Evolutionary conservation across 352 stramenopile species (phyloP).

Genomic region (Pythium plurisporium): DNA sequence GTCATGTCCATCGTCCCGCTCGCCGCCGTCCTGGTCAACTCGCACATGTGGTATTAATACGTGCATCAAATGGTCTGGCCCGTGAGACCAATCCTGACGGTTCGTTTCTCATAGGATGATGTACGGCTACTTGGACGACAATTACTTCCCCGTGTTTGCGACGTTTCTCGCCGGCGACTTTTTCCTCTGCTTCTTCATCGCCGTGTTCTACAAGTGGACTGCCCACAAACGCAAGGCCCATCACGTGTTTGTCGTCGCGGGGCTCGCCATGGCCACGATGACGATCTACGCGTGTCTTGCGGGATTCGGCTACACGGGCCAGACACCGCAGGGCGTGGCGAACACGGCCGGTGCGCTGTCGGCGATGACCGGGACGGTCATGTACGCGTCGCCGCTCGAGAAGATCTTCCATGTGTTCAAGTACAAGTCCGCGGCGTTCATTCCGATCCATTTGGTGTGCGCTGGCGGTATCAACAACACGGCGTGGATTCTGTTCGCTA

Average conservation of each 20-base stretch:
- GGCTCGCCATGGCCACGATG: constrained; percentile 15
- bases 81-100: too few species aligned
- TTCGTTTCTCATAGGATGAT: constrained; percentile 28
- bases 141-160: constrained; percentile 46
- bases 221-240: constrained; percentile 31
- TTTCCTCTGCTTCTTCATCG: constrained; percentile 37
- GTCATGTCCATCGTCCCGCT: constrained; percentile 52
- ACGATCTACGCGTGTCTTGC: constrained; percentile 35
- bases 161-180: constrained; percentile 36
- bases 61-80: too few species aligned
- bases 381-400: constrained; percentile 49
- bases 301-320: constrained; percentile 23
- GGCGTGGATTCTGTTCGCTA: constrained; percentile 44
- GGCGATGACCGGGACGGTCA: constrained; percentile 35
- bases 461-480: constrained; percentile 40
- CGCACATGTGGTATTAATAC: constrained; percentile 37
- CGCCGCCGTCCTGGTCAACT: constrained; percentile 40
- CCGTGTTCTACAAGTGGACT: constrained; percentile 44
- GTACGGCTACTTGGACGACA: constrained; percentile 42
- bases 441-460: constrained; percentile 50
- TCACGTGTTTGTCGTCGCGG: constrained; percentile 10
- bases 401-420: constrained; percentile 45
- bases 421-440: constrained; percentile 42
- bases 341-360: constrained; percentile 18
- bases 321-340: constrained; percentile 24